A percentile compares a stretch with the other conserved stretches of the same genome.
Evolutionary conservation across 2,329 filamentous ascomycete genomes (phyloP).

Genomic region (Nothophaeocryptopus gaeumannii): DNA sequence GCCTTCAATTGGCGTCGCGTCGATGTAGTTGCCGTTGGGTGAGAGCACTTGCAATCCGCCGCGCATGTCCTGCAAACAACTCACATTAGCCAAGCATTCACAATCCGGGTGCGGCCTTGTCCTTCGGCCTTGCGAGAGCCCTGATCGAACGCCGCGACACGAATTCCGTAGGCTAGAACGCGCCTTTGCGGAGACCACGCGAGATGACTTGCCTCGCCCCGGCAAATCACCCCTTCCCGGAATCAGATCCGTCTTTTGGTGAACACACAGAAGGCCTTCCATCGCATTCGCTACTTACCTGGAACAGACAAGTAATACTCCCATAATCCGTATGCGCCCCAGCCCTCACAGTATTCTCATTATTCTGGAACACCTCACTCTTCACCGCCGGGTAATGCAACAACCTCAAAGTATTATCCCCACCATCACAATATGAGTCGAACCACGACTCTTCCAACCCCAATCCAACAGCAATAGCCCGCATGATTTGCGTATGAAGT

Average conservation of each 20-base stretch:
- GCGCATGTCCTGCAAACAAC: constrained; percentile 45
- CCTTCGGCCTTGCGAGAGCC: no score
- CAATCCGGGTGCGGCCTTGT: constrained; percentile 19
- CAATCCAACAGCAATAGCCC: constrained; percentile 61
- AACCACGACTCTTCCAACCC: constrained; percentile 73
- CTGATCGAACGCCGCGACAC: no score
- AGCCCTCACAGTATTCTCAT: constrained; percentile 58
- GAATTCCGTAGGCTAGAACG: no score
- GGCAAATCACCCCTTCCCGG: no score
- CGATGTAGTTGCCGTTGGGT: constrained; percentile 71
- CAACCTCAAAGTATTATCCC: constrained; percentile 62
- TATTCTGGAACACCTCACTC: constrained; percentile 53
- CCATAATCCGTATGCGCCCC: constrained; percentile 73
- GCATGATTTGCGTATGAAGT: constrained; percentile 70
- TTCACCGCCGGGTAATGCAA: constrained; percentile 56
- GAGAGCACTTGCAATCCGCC: constrained; percentile 63
- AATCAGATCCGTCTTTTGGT: no score
- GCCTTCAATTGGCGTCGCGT: constrained; percentile 76
- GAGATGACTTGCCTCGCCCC: no score
- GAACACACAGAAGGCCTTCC: no score
- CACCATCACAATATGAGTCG: constrained; percentile 65
- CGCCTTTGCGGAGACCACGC: no score
- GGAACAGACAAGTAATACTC: constrained; percentile 51
- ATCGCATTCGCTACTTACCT: constrained; percentile 14
- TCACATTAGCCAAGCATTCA: constrained; percentile 35